Evolutionary conservation across 208 protist genomes (phyloP), one percentile per base, ranked within the genome.

Genomic region (Plasmodiophora brassicae): DNA sequence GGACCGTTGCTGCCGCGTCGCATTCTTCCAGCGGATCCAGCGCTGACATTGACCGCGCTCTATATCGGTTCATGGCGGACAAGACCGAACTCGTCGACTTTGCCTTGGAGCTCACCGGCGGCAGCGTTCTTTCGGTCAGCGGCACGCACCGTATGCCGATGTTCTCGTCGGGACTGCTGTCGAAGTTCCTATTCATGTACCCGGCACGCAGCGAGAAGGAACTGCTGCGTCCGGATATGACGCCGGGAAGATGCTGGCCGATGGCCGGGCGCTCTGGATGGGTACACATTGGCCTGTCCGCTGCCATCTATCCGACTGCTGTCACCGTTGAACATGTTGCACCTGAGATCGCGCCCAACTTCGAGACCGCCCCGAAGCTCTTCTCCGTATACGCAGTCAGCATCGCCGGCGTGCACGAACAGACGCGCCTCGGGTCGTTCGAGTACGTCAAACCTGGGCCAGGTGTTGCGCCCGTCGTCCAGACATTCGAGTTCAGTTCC

Each of bases 321-420:
- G n/a, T 78, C 10, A 78, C 65, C 32, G 20, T 78, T 36, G 65
- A 78, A 32, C 65, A 78, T 78, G 65, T 78, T 5, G 65, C 65
- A 38, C 65, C 65, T 78, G 65, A 78, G n/a, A 78, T 78, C 65
- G 65, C 65, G 5, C 65, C 65, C 20, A n/a, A 78, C n/a, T 78
- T 78, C n/a, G 65, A 78, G 20, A 36, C 65, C 5, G 65, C 65
- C 5, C 65, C 65, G 5, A 78, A 78, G 41, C 14, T 44, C 5
- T 78, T 78, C n/a, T 78, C n/a, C 5, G 32, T 78, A 44, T 78
- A 14, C 41, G 65, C 65, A 44, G 5, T 38, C 41, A 78, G 20
- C 5, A 8, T 8, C 5, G n/a, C 5, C 41, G 5, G 14, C 5
- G 65, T 44, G 5, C 5, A 36, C 14, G n/a, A 78, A 14, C n/a